phyloP scores from a whole-genome alignment of 805 yeast species.

The Metschnikowia baotianmanensis region DNA sequence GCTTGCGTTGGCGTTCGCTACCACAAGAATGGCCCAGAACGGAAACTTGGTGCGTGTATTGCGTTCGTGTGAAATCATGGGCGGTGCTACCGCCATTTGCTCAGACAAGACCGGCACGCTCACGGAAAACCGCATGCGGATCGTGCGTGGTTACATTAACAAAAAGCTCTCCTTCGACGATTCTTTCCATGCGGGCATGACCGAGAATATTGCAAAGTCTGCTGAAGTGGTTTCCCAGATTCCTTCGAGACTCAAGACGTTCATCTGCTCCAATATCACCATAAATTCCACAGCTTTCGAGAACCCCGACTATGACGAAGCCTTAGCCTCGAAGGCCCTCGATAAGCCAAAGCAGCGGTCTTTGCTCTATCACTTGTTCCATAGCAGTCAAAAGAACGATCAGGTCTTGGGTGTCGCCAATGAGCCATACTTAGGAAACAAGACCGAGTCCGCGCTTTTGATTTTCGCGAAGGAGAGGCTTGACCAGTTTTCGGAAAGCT shows the following conservation, averaged over 20 bases:
- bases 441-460: conserved; percentile 89
- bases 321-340: conserved; percentile 24
- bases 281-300: conserved; percentile 92
- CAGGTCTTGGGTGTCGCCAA: conserved; percentile 22
- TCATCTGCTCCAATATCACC: conserved; percentile 54
- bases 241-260: conserved; percentile 21
- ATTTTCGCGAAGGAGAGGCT: conserved; percentile 61
- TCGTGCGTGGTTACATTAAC: conserved; percentile 61
- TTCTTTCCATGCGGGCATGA: conserved; percentile 18
- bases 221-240: conserved; percentile 22
- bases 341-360: conserved; percentile 30
- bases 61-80: conserved; percentile 75
- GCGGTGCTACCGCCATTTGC: conserved; percentile 75
- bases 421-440: conserved; percentile 83
- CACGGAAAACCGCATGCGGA: conserved; percentile 80
- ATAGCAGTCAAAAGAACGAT: conserved; percentile 16
- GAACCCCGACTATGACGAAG: conserved; percentile 46
- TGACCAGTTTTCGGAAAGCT: conserved; percentile 39
- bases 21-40: conserved; percentile 96
- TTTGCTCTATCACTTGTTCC: conserved; percentile 27
- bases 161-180: conserved; percentile 44
- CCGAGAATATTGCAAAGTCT: conserved; percentile 29
- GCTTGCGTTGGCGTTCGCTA: conserved; percentile 93
- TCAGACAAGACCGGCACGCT: conserved; percentile 82
- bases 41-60: conserved; percentile 81